These are phyloP conservation scores for Trichosphaerium sp. DNA, from an alignment of 78 protist species.

Conservation along the genomic window DNA sequence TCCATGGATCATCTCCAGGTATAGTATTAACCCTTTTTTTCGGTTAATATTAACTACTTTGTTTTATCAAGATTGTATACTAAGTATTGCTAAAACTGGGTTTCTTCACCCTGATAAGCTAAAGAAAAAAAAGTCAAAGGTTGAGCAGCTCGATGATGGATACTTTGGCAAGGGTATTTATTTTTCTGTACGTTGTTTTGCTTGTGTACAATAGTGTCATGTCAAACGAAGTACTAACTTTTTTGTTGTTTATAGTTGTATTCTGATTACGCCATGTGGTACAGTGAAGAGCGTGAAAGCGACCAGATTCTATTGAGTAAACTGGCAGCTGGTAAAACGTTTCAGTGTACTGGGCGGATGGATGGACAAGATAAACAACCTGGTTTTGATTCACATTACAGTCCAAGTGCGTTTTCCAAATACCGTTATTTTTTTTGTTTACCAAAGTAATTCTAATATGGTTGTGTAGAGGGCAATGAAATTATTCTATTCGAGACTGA, in stretches of 20 bases:
- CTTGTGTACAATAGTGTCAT: neutral
- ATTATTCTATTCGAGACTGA: neutral
- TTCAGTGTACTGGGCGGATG: neutral
- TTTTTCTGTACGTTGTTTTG: neutral
- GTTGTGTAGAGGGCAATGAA: conserved; percentile 5
- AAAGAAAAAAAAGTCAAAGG: neutral
- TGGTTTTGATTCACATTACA: neutral
- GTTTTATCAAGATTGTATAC: neutral
- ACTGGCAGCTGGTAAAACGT: neutral
- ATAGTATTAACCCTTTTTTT: neutral
- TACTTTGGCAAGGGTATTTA: conserved; percentile 1
- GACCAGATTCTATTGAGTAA: neutral
- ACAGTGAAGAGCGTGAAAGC: neutral
- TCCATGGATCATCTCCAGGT: neutral
- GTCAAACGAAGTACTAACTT: no score
- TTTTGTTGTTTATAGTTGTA: neutral
- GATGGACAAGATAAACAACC: neutral
- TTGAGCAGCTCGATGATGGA: neutral
- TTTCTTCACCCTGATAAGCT: conserved; percentile 3
- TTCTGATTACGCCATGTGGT: conserved; percentile 4
- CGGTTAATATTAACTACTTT: neutral
- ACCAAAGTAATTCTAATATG: no score
- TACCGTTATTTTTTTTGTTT: no score
- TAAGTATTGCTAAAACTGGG: neutral
- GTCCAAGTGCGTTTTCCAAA: no score